These are phyloP conservation scores for Hemileia vastatrix DNA, from an alignment of 1,284 basidiomycete genomes.

Conservation along the genomic window DNA sequence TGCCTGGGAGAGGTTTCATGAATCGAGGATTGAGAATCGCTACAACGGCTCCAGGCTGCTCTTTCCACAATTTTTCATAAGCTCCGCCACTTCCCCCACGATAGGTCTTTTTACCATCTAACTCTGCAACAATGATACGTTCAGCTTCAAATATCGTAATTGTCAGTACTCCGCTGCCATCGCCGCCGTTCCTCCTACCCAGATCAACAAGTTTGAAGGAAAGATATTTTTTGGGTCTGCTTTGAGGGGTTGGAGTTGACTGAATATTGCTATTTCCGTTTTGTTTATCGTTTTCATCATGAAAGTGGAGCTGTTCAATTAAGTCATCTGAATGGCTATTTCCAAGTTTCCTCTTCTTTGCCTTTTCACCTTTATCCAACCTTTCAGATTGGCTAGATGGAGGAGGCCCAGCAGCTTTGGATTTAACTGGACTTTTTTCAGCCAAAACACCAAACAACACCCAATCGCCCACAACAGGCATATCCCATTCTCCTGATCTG, in stretches of 20 bases:
- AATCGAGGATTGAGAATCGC: constrained; percentile 80
- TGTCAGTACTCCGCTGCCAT: constrained; percentile 72
- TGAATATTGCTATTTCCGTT: constrained; percentile 26
- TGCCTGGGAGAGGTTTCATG: constrained; percentile 66
- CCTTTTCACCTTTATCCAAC: constrained; percentile 6
- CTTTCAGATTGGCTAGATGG: background rate
- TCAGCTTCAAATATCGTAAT: constrained; percentile 83
- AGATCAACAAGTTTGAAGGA: constrained; percentile 77
- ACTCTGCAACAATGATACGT: constrained; percentile 49
- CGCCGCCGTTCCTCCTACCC: constrained; percentile 50
- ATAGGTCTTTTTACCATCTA: constrained; percentile 53
- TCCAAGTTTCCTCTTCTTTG: constrained; percentile 6
- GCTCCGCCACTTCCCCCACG: constrained; percentile 82
- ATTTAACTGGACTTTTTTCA: constrained; percentile 54
- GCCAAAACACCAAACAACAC: constrained; percentile 79
- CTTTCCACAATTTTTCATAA: constrained; percentile 72
- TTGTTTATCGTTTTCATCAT: constrained; percentile 44
- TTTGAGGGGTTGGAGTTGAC: constrained; percentile 24
- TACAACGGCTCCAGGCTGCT: constrained; percentile 77
- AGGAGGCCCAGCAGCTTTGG: background rate
- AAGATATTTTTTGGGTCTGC: constrained; percentile 65
- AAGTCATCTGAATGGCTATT: constrained; percentile 11
- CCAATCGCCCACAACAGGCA: constrained; percentile 86
- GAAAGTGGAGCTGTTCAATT: background rate
- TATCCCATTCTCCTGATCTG: constrained; percentile 61